Base-by-base conservation (phyloP, 2,329 filamentous ascomycete genomes). In the Alternaria sp. region DNA sequence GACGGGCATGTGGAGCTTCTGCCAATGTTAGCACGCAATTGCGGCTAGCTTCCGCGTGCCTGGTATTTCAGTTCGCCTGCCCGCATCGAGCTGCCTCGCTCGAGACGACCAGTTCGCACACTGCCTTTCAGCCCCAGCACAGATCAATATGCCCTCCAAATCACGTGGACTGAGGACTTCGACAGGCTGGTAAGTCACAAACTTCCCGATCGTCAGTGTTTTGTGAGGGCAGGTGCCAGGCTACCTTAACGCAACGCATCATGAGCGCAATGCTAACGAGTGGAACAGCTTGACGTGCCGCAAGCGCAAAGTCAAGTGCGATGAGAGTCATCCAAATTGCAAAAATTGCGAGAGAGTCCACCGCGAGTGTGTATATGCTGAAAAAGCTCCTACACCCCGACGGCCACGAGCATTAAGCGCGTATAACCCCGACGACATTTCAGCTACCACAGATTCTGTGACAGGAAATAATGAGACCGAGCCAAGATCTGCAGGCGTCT, bases 291-390 rank as follows among this genome's bases (percentile, higher is more conserved):
- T 80, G 55, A 80, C 79, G n/a, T 83, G 82, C 64, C 80, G 81
- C 32, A 78, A 79, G 59, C 75, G 83, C 46, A 80, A 83, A 61
- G 82, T 84, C 67, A 85, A 85, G 70, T 85, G 83, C 67, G 82
- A 84, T 59, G 82, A 84, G 69, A 73, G 72, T 32, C 80, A 76
- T 57, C 81, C 80, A 8, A 66, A 72, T 22, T 83, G 81, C 64
- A 76, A 75, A 18, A 79, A 80, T 57, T 84, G 81, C 67, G 66
- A 72, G 7, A 81, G 81, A 63, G 78, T 77, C 22, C 72, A 75
- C 30, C 75, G 80, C 43, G 74, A 76, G 34, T 83, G 81, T 62
- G 66, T 77, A 14, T 82, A 82, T 64, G 51, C 63, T 68, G 61
- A 59, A 20, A 65, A 57, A 39, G 24, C 54, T 20, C 38, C 28